Conservation (phyloP, 768 basidiomycete species). For the Tremella fuciformis region DNA sequence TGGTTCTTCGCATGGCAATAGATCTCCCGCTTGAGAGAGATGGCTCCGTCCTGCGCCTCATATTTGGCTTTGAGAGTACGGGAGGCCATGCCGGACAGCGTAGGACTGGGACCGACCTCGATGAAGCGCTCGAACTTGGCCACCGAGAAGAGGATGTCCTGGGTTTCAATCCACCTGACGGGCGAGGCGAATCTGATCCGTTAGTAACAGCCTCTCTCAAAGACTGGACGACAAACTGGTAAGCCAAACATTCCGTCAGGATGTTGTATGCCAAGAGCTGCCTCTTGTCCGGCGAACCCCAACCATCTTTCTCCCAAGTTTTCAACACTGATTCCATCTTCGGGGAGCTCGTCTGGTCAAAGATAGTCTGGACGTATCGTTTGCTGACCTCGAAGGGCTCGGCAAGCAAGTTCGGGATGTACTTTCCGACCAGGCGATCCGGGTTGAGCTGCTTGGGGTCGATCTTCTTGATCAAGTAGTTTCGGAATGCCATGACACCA, state of each 20-base stretch:
- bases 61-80: conserved; percentile 64
- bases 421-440: conserved; percentile 88
- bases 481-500: conserved; percentile 94
- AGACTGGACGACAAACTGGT: conserved; percentile 67
- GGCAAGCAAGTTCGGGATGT: conserved; percentile 89
- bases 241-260: conserved; percentile 92
- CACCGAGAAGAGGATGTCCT: conserved; percentile 83
- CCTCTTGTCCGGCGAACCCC: conserved; percentile 75
- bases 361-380: conserved; percentile 90
- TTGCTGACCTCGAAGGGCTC: conserved; percentile 53
- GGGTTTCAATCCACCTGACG: conserved; percentile 98
- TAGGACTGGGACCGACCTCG: conserved; percentile 94
- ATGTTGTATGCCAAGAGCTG: conserved; percentile 94
- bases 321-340: conserved; percentile 90
- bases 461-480: conserved; percentile 97
- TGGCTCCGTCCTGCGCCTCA: conserved; percentile 81
- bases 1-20: conserved; percentile 91
- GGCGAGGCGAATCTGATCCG: conserved; percentile 63
- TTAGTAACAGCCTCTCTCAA: neutral
- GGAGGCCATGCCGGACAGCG: conserved; percentile 64
- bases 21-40: conserved; percentile 72
- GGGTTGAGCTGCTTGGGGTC: conserved; percentile 86
- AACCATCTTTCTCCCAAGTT: conserved; percentile 87
- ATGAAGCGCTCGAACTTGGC: conserved; percentile 90
- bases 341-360: conserved; percentile 93